Base-by-base conservation (phyloP, 2,329 filamentous ascomycete genomes). In the Fonsecaea pugnacius region DNA sequence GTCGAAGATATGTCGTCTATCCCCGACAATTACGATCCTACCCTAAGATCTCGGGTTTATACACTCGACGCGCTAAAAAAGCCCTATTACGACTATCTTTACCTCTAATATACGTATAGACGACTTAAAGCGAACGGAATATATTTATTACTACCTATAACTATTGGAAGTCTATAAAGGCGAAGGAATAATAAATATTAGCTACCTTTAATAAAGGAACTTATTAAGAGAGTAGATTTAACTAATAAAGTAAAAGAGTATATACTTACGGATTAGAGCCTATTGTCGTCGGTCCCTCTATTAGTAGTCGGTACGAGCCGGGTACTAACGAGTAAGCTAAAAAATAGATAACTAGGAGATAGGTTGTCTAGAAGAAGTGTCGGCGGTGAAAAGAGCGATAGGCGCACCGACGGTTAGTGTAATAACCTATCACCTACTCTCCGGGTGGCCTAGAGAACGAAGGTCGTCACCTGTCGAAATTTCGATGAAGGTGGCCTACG, bases 221-320 rank as follows among this genome's bases (percentile, higher is more conserved):
- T 58, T 35, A 58, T 58, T 21, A 58, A 58, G 54, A 58, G 54
- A 58, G 54, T 24, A 33, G 33, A 58, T 58, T 58, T 35, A 58
- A 58, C 54, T 21, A 58, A 58, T 58, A 46, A 18, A 58, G 35
- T 21, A 58, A 58, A 58, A 58, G 54, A 58, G 54, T 35, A 33
- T 18, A 18, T 58, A 21, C 54, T 58, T 58, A 21, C 54, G 54
- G 18, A 58, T 58, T 16, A 46, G 54, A 58, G 54, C 54, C 54
- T 10, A 43, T 58, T 58, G 16, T 58, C 54, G 54, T 58, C 27
- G 35, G 54, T 35, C 54, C 54, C 27, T 2, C 54, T 18, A 2
- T 12, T 40, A 16, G 36, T 40, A 14, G 5, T 40, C 36, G 36
- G 14, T n/a, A 10, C 14, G 5, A 4, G 36, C 36, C 7, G 36